Evolutionary conservation across 1,284 basidiomycete genomes (phyloP).

Genomic region (Pseudozyma tsukubaensis): DNA sequence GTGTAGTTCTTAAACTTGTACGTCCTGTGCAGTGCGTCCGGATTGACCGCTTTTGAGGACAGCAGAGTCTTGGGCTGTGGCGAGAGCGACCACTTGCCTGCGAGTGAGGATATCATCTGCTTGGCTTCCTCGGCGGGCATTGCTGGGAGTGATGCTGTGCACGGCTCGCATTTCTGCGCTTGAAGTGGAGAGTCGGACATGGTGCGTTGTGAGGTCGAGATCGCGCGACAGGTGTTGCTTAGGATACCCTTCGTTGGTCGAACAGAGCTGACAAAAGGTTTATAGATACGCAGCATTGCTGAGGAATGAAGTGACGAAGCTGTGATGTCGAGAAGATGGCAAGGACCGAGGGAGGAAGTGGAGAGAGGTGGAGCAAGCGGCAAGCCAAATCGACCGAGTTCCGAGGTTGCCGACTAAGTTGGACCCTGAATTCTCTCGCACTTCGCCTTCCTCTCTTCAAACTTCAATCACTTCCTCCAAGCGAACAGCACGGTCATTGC

Average conservation of each 20-base stretch:
- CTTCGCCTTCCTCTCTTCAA: background rate
- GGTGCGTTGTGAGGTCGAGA: background rate
- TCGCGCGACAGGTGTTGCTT: background rate
- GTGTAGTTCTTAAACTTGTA: constrained; percentile 63
- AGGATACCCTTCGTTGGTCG: too few relatives aligned
- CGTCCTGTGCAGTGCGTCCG: constrained; percentile 51
- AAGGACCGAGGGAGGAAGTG: background rate
- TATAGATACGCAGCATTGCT: constrained; percentile 14
- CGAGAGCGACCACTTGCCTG: constrained; percentile 49
- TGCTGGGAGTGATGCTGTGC: constrained; percentile 25
- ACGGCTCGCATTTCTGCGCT: constrained; percentile 37
- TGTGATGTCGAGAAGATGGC: constrained; percentile 1
- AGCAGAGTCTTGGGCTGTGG: constrained; percentile 49
- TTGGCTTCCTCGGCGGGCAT: constrained; percentile 25
- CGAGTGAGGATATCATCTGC: constrained; percentile 32
- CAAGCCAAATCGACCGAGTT: constrained; percentile 3
- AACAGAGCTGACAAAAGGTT: background rate
- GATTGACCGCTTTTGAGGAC: constrained; percentile 17
- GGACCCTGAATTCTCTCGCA: constrained; percentile 18
- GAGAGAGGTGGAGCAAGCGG: constrained; percentile 1
- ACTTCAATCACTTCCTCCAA: too few relatives aligned
- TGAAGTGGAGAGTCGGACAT: constrained; percentile 26
- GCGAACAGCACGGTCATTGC: background rate
- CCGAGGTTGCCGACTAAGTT: background rate
- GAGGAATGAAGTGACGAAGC: background rate